Conservation (phyloP, 2,329 filamentous ascomycete genomes). For the Talaromyces marneffei region DNA sequence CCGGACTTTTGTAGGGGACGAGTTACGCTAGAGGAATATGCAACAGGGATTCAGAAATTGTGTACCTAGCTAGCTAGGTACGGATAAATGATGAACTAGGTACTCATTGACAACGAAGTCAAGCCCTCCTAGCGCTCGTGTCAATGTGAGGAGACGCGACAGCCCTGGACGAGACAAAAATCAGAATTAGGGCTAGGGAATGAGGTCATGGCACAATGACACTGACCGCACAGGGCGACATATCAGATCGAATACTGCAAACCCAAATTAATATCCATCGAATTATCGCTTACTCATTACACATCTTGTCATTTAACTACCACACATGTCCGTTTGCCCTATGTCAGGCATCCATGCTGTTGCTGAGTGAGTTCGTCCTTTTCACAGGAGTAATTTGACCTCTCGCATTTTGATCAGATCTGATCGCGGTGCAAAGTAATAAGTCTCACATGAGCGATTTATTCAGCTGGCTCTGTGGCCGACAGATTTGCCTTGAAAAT, state of each 20-base stretch:
- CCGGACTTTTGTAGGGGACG: background rate
- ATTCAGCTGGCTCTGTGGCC: background rate
- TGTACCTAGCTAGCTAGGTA: background rate
- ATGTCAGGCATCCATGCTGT: conserved; percentile 8
- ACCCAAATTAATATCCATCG: background rate
- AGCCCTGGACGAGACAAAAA: background rate
- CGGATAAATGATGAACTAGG: background rate
- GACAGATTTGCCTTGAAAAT: background rate
- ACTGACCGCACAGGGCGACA: background rate
- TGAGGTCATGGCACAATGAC: conserved; percentile 6
- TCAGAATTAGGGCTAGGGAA: background rate
- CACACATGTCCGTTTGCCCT: background rate
- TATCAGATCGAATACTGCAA: background rate
- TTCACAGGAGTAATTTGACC: background rate
- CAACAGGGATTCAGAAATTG: background rate
- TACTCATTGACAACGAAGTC: background rate
- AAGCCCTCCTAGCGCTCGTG: background rate
- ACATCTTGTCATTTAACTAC: background rate
- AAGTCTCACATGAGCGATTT: background rate
- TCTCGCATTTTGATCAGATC: conserved; percentile 6
- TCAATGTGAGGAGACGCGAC: too few relatives aligned
- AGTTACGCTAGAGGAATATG: background rate
- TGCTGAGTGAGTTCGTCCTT: background rate
- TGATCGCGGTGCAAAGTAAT: background rate
- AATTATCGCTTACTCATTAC: background rate